Conservation (phyloP, 305 asterid genomes). For the Andrographis paniculata region DNA sequence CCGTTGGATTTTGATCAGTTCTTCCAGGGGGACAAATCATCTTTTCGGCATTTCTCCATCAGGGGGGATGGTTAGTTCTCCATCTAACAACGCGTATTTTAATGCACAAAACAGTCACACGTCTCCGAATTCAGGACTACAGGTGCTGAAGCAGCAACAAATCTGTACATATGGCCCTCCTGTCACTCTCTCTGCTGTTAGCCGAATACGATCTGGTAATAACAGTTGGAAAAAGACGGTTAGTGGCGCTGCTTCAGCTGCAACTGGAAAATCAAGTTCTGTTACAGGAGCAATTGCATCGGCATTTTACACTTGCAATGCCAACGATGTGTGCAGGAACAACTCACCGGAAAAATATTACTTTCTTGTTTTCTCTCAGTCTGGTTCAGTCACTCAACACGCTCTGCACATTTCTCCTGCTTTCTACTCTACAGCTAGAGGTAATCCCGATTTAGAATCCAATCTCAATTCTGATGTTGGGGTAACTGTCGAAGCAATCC, state of each 20-base stretch:
- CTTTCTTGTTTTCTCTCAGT: constrained; percentile 77
- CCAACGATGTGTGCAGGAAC: constrained; percentile 26
- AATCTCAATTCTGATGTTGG: constrained; percentile 37
- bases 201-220: constrained; percentile 58
- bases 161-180: constrained; percentile 44
- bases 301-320: constrained; percentile 48
- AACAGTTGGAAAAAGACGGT: constrained; percentile 66
- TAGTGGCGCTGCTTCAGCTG: constrained; percentile 82
- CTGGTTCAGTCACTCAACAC: constrained; percentile 70
- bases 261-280: constrained; percentile 55
- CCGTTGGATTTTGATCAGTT: constrained; percentile 64
- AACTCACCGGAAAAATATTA: constrained; percentile 34
- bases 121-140: constrained; percentile 32
- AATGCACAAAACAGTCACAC: constrained; percentile 33
- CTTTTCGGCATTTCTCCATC: constrained; percentile 75
- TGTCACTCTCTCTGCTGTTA: constrained; percentile 36
- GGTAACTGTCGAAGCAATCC: constrained; percentile 59
- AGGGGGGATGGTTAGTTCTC: constrained; percentile 47
- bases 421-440: constrained; percentile 31
- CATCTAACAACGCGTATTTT: constrained; percentile 31
- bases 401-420: constrained; percentile 50
- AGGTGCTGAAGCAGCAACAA: constrained; percentile 42
- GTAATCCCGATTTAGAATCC: constrained; percentile 30
- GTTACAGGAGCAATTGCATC: constrained; percentile 54
- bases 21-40: constrained; percentile 88